Evolutionary conservation across 2,329 filamentous ascomycete species (phyloP).

Genomic region (Diaporthe vaccinii): DNA sequence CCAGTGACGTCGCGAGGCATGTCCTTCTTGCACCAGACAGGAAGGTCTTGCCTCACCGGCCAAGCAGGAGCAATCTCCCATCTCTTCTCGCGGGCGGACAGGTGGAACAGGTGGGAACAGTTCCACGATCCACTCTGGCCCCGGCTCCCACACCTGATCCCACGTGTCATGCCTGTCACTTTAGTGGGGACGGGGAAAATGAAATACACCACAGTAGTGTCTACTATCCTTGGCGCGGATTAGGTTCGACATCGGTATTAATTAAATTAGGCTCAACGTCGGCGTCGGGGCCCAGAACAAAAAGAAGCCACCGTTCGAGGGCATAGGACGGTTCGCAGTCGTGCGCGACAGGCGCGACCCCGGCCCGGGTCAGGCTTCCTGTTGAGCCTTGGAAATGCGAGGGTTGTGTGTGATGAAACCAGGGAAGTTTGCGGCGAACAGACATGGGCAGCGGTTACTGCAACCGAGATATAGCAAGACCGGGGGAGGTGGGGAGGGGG

Average conservation of each 20-base stretch:
- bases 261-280: conserved; percentile 24
- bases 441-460: conserved; percentile 7
- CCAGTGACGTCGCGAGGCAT: conserved; percentile 24
- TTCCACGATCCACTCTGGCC: conserved; percentile 17
- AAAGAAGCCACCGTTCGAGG: conserved; percentile 1
- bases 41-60: neutral
- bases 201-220: neutral
- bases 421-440: conserved; percentile 21
- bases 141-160: conserved; percentile 6
- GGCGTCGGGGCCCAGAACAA: neutral
- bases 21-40: neutral
- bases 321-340: neutral
- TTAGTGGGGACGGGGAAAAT: conserved; percentile 19
- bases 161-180: conserved; percentile 36
- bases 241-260: conserved; percentile 22
- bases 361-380: neutral
- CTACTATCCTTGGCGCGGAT: neutral
- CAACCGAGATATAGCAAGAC: conserved; percentile 15
- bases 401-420: conserved; percentile 19
- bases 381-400: conserved; percentile 12
- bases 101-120: conserved; percentile 3
- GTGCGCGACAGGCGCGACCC: neutral
- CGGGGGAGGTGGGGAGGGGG: neutral
- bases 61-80: conserved; percentile 7
- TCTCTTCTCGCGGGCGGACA: neutral